A percentile compares a stretch with the other conserved stretches of the same genome.
Conservation (phyloP, 768 basidiomycete genomes). For the Chalciporus piperatus region DNA sequence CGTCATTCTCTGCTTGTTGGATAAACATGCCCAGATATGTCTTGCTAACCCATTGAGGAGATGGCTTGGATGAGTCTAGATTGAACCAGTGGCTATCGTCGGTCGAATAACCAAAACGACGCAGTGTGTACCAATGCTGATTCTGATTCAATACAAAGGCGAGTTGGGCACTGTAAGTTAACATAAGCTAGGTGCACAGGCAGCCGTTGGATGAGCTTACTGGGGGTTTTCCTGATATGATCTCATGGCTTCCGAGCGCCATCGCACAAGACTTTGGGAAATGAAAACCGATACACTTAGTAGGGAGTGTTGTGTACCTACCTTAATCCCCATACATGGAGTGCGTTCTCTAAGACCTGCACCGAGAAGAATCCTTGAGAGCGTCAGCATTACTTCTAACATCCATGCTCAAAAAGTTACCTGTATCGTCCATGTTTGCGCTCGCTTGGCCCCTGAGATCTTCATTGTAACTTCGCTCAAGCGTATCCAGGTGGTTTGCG, state of each 20-base stretch:
- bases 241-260: conserved; percentile 82
- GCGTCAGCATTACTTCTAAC: background rate
- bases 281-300: conserved; percentile 5
- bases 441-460: conserved; percentile 44
- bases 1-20: conserved; percentile 83
- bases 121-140: conserved; percentile 88
- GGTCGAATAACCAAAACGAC: conserved; percentile 65
- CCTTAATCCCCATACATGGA: conserved; percentile 84
- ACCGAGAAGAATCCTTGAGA: conserved; percentile 83
- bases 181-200: conserved; percentile 8
- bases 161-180: conserved; percentile 59
- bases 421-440: conserved; percentile 92
- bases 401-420: conserved; percentile 31
- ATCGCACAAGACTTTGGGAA: conserved; percentile 59
- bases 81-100: conserved; percentile 80
- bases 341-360: conserved; percentile 81
- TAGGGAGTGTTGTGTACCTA: conserved; percentile 31
- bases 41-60: conserved; percentile 81
- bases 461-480: conserved; percentile 61
- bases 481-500: conserved; percentile 61
- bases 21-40: conserved; percentile 84
- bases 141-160: conserved; percentile 86
- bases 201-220: conserved; percentile 40
- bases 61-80: conserved; percentile 68
- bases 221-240: conserved; percentile 73